Conservation (phyloP, 768 basidiomycete genomes). For the Daedaleopsis nitida region DNA sequence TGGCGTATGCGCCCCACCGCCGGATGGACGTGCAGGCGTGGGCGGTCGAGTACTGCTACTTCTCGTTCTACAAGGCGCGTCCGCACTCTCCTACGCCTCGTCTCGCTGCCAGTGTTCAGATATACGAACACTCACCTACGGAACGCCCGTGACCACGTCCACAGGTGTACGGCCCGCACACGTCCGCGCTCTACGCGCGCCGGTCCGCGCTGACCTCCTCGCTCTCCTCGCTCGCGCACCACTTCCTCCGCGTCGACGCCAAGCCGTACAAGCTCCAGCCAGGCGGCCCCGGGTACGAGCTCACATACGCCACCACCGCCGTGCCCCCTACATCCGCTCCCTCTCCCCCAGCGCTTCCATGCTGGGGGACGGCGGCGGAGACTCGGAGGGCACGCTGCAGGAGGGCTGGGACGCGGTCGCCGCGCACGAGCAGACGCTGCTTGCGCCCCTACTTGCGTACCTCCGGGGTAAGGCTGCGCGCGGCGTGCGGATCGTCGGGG, state of each 20-base stretch:
- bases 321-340: constrained; percentile 66
- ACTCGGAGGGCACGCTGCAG: constrained; percentile 37
- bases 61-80: constrained; percentile 75
- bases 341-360: constrained; percentile 44
- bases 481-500: constrained; percentile 71
- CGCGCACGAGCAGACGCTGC: constrained; percentile 59
- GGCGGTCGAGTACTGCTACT: constrained; percentile 75
- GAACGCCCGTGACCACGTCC: no score
- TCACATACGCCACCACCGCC: constrained; percentile 59
- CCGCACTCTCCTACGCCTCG: not conserved
- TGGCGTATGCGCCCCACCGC: constrained; percentile 77
- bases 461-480: constrained; percentile 51
- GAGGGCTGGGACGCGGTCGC: constrained; percentile 61
- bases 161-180: constrained; percentile 79
- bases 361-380: no score
- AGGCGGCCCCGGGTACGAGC: constrained; percentile 77
- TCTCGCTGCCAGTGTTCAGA: no score
- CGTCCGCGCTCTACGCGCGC: constrained; percentile 66
- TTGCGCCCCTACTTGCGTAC: constrained; percentile 56
- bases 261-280: constrained; percentile 66
- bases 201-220: constrained; percentile 48
- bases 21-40: constrained; percentile 71
- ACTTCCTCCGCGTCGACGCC: constrained; percentile 57
- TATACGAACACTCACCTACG: not conserved
- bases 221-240: constrained; percentile 62